Conservation (phyloP, 176 grass and related monocot species). For the Paspalum notatum region DNA sequence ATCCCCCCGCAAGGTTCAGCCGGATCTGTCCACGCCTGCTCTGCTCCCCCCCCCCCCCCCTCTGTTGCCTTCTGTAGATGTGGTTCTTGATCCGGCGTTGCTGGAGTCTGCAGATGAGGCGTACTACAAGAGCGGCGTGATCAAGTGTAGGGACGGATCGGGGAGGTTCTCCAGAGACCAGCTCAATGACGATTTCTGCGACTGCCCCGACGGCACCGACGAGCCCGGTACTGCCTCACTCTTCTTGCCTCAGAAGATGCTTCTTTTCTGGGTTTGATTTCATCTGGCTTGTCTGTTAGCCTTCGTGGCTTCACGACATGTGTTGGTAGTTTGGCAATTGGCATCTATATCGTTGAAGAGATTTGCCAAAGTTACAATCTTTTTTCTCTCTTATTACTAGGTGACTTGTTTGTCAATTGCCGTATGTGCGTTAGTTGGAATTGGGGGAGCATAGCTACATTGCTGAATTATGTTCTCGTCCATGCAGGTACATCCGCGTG, state of each 20-base stretch:
- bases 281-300: background rate
- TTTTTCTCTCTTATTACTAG: background rate
- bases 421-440: background rate
- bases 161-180: slow-evolving; percentile 76
- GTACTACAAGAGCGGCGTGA: slow-evolving; percentile 74
- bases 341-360: background rate
- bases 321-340: background rate
- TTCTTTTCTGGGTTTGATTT: slow-evolving; percentile 6
- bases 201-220: slow-evolving; percentile 94
- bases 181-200: slow-evolving; percentile 97
- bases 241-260: background rate
- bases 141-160: slow-evolving; percentile 94
- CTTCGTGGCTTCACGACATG: background rate
- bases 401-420: too few relatives aligned
- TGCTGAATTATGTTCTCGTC: slow-evolving; percentile 22
- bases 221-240: slow-evolving; percentile 68
- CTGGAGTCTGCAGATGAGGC: slow-evolving; percentile 66
- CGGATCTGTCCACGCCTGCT: slow-evolving; percentile 41
- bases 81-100: slow-evolving; percentile 37
- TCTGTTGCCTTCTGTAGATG: slow-evolving; percentile 11
- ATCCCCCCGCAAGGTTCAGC: slow-evolving; percentile 72
- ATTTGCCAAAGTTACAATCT: slow-evolving; percentile 10
- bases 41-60: background rate
- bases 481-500: slow-evolving; percentile 87
- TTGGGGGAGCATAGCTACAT: background rate